Percentiles rank a stretch among this genome's conserved stretches.
Evolutionary conservation across 331 rosid species (phyloP).

Genomic region (Acacia pycnantha): DNA sequence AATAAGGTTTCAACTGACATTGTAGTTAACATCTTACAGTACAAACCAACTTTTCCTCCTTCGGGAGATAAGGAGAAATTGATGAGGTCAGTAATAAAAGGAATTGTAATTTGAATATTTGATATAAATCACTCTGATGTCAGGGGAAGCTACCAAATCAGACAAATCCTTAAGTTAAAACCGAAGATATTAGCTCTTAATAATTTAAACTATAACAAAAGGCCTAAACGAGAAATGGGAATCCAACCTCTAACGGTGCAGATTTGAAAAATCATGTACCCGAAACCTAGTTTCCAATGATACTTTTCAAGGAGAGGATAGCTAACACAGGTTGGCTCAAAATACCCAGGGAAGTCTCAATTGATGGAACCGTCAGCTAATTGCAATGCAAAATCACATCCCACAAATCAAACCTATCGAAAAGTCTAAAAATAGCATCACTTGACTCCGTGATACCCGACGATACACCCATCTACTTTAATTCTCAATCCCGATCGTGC

Average conservation of each 20-base stretch:
- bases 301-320: not conserved
- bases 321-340: not conserved
- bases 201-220: not conserved
- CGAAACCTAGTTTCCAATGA: slow-evolving; percentile 4
- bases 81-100: not conserved
- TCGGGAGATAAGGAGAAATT: not conserved
- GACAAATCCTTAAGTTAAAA: not conserved
- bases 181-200: not conserved
- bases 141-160: not conserved
- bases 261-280: not conserved
- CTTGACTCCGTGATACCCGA: not conserved
- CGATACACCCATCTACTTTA: slow-evolving; percentile 12
- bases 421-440: not conserved
- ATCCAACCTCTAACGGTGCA: not conserved
- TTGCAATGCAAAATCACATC: not conserved
- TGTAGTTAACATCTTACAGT: not conserved
- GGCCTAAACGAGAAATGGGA: not conserved
- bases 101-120: not conserved
- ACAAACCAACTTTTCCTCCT: not conserved
- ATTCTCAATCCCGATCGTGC: slow-evolving; percentile 2
- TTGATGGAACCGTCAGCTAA: not conserved
- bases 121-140: not conserved
- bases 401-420: slow-evolving; percentile 15
- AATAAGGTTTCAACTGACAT: slow-evolving; percentile 3
- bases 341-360: not conserved